Percentiles rank a stretch among this genome's conserved stretches.
phyloP scores from a whole-genome alignment of 495 filamentous ascomycete species.

The Penicillium bovifimosum region DNA sequence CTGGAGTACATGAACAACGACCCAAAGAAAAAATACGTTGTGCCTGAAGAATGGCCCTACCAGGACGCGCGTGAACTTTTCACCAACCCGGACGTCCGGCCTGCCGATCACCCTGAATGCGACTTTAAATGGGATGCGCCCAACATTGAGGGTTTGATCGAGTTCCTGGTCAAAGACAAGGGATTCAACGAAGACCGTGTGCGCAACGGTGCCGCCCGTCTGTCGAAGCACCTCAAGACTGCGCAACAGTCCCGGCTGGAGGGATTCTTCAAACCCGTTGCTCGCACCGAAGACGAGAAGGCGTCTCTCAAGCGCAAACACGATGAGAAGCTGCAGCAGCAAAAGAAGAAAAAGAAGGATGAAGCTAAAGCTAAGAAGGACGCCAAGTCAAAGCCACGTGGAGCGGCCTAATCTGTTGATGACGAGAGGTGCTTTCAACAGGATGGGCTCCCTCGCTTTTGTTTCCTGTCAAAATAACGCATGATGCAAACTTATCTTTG shows the following conservation, averaged over 20 bases:
- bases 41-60: slow-evolving; percentile 93
- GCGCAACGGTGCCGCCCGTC: slow-evolving; percentile 62
- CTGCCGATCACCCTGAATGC: slow-evolving; percentile 77
- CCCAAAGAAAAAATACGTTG: slow-evolving; percentile 66
- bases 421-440: not conserved
- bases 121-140: slow-evolving; percentile 98
- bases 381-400: slow-evolving; percentile 79
- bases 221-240: slow-evolving; percentile 83
- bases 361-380: slow-evolving; percentile 85
- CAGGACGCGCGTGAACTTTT: slow-evolving; percentile 89
- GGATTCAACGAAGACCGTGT: slow-evolving; percentile 95
- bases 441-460: not conserved
- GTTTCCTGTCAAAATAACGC: not conserved
- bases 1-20: slow-evolving; percentile 71
- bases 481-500: not conserved
- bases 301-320: slow-evolving; percentile 83
- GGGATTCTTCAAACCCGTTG: slow-evolving; percentile 95
- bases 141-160: slow-evolving; percentile 79
- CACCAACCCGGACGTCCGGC: slow-evolving; percentile 79
- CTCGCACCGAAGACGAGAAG: slow-evolving; percentile 79
- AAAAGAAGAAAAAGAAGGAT: slow-evolving; percentile 90
- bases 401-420: slow-evolving; percentile 41
- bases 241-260: slow-evolving; percentile 88
- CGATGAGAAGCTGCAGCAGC: slow-evolving; percentile 79
- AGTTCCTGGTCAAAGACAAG: slow-evolving; percentile 89